Conservation (phyloP, 306 rosid species). For the Ormosia semicastrata region DNA sequence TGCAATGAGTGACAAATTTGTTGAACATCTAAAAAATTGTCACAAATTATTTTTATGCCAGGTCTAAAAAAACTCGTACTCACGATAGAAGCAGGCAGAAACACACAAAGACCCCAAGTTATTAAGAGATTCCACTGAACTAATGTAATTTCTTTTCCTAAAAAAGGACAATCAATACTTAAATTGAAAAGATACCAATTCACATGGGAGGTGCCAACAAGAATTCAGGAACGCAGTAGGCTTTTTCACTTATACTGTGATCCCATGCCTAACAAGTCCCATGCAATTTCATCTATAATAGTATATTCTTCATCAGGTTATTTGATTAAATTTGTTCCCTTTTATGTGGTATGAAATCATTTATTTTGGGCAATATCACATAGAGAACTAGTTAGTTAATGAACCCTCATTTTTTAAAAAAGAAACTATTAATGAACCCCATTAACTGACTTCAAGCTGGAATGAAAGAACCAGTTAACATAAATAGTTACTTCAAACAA, state of each 20-base stretch:
- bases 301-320: neutral
- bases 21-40: neutral
- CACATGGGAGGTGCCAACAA: neutral
- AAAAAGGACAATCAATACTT: neutral
- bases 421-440: neutral
- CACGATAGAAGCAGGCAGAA: neutral
- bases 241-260: neutral
- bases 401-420: neutral
- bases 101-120: neutral
- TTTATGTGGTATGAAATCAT: neutral
- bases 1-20: slow-evolving; percentile 35
- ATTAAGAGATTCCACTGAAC: neutral
- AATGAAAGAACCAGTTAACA: neutral
- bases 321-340: neutral
- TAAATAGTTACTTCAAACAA: neutral
- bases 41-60: neutral
- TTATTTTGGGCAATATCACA: neutral
- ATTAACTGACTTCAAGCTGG: neutral
- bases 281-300: neutral
- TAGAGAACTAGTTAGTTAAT: neutral
- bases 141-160: neutral
- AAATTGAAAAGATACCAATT: neutral
- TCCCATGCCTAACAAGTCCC: neutral
- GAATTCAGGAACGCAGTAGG: neutral
- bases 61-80: neutral